Evolutionary conservation across 2,329 filamentous ascomycete genomes (phyloP).

Genomic region (Cercospora beticola): DNA sequence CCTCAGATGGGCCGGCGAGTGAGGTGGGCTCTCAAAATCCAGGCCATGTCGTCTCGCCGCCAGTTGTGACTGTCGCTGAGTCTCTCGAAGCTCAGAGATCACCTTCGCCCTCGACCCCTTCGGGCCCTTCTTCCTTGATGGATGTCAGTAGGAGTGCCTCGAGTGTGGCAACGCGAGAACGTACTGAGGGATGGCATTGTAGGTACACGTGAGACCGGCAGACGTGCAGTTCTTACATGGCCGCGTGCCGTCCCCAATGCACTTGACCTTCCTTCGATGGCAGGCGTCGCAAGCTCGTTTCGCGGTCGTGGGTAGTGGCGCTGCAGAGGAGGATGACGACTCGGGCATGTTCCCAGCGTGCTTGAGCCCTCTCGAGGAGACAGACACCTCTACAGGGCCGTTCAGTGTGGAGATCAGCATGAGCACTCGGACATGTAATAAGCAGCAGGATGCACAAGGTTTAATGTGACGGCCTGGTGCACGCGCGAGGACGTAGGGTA

Average conservation of each 20-base stretch:
- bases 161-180: not conserved
- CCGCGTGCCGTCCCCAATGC: conserved; percentile 50
- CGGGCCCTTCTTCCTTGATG: conserved; percentile 55
- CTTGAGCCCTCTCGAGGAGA: conserved; percentile 20
- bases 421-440: conserved; percentile 14
- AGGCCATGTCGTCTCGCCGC: conserved; percentile 42
- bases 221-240: conserved; percentile 63
- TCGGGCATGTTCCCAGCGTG: conserved; percentile 23
- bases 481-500: conserved; percentile 11
- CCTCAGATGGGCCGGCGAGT: conserved; percentile 46
- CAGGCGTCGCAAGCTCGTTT: conserved; percentile 42
- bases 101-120: conserved; percentile 63
- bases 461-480: conserved; percentile 5
- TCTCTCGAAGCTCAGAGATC: conserved; percentile 61
- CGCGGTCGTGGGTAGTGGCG: conserved; percentile 27
- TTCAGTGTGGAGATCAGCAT: conserved; percentile 28
- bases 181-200: conserved; percentile 60
- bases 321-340: conserved; percentile 18
- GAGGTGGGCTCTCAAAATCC: conserved; percentile 43
- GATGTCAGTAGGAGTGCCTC: not conserved
- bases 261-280: conserved; percentile 53
- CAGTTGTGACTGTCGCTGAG: conserved; percentile 47
- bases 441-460: conserved; percentile 5
- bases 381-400: conserved; percentile 27
- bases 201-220: conserved; percentile 61